phyloP scores from a whole-genome alignment of 768 basidiomycete genomes.

The Tricholoma matsutake region DNA sequence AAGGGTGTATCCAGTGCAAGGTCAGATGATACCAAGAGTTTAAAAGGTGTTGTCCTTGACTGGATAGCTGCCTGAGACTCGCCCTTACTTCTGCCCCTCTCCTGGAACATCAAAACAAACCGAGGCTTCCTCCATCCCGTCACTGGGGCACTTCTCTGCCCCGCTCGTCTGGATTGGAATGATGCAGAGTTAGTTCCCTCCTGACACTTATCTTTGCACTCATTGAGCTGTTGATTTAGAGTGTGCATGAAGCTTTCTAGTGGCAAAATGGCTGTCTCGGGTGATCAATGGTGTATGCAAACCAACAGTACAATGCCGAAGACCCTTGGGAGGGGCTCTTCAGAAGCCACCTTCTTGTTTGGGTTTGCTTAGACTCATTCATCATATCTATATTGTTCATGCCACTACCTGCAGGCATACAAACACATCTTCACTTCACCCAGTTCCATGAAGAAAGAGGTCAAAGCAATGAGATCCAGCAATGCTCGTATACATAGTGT shows the following conservation, averaged over 20 bases:
- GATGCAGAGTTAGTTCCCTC: conserved; percentile 10
- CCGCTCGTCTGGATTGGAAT: conserved; percentile 11
- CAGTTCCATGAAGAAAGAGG: conserved; percentile 1
- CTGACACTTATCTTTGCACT: neutral
- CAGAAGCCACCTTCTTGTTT: conserved; percentile 18
- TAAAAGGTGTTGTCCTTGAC: conserved; percentile 19
- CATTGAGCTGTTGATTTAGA: conserved; percentile 2
- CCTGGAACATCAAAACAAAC: conserved; percentile 5
- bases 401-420: neutral
- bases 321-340: conserved; percentile 26
- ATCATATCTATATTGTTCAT: neutral
- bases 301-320: conserved; percentile 16
- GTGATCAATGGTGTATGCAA: conserved; percentile 23
- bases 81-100: conserved; percentile 7
- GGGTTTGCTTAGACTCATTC: conserved; percentile 7
- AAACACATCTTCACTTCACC: conserved; percentile 7
- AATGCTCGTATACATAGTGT: conserved; percentile 10
- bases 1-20: conserved; percentile 19
- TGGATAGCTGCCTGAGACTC: conserved; percentile 21
- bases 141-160: conserved; percentile 15
- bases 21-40: conserved; percentile 15
- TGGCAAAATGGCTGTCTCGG: conserved; percentile 13
- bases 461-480: neutral
- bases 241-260: conserved; percentile 3
- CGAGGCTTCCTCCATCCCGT: conserved; percentile 10